A percentile compares a stretch with the other conserved stretches of the same genome.
Evolutionary conservation across 371 early-diverging fungal genomes (phyloP).

Genomic region (Mucor irregularis): DNA sequence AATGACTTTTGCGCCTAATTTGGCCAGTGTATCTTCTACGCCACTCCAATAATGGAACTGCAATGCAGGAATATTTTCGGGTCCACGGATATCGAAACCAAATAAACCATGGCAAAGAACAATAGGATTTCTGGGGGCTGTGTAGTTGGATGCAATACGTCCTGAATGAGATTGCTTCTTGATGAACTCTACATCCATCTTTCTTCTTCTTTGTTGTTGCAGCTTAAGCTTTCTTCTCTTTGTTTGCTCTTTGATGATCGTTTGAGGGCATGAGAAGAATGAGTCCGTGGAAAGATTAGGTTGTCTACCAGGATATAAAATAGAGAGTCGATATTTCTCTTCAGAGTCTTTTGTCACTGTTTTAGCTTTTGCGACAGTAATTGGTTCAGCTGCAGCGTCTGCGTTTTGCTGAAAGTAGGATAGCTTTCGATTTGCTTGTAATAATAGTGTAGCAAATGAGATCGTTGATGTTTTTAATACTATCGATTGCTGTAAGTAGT

Average conservation of each 20-base stretch:
- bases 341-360: neutral
- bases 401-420: constrained; percentile 1
- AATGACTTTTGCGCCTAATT: constrained; percentile 82
- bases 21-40: constrained; percentile 76
- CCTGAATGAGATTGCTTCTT: constrained; percentile 19
- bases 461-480: constrained; percentile 4
- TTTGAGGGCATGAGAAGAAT: constrained; percentile 11
- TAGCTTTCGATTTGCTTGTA: constrained; percentile 15
- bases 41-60: constrained; percentile 92
- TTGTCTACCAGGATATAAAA: constrained; percentile 18
- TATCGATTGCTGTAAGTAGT: constrained; percentile 18
- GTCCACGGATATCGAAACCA: constrained; percentile 85
- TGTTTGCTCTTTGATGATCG: neutral
- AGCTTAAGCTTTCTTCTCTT: no score
- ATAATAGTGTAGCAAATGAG: constrained; percentile 11
- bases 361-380: neutral
- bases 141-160: constrained; percentile 64
- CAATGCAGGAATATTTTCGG: constrained; percentile 73
- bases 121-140: constrained; percentile 80
- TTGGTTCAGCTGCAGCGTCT: neutral
- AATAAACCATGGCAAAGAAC: constrained; percentile 91
- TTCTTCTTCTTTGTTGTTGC: neutral
- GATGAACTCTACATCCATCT: neutral
- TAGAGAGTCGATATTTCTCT: neutral
- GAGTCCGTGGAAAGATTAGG: constrained; percentile 6